Conservation (phyloP, 768 basidiomycete species). For the Bullera alba region DNA sequence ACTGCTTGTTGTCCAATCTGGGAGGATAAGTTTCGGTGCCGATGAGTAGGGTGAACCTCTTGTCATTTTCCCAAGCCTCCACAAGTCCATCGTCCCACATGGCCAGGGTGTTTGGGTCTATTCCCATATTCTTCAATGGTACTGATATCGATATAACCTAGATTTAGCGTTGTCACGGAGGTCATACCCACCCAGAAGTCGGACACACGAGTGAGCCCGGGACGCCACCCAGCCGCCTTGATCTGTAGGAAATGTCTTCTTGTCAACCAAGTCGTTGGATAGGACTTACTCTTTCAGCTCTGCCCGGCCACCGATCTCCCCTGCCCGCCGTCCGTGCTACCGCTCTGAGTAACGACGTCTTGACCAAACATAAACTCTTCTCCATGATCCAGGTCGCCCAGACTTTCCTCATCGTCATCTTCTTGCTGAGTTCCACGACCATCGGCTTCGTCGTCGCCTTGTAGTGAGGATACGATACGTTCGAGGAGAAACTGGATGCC, state of each 20-base stretch:
- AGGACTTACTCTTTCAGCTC: constrained; percentile 20
- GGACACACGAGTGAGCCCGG: constrained; percentile 23
- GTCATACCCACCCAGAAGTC: constrained; percentile 22
- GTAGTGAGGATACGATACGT: constrained; percentile 15
- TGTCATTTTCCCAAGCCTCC: constrained; percentile 22
- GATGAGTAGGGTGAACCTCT: constrained; percentile 20
- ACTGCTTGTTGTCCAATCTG: constrained; percentile 10
- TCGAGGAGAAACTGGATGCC: constrained; percentile 7
- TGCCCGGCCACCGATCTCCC: constrained; percentile 4
- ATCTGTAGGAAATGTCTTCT: constrained; percentile 21
- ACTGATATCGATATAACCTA: constrained; percentile 28
- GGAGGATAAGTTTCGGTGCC: constrained; percentile 16
- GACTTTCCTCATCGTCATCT: constrained; percentile 1
- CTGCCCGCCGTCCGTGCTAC: constrained; percentile 4
- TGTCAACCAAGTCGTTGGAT: neutral
- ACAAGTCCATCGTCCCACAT: constrained; percentile 36
- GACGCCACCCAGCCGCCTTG: constrained; percentile 20
- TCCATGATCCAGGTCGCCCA: neutral
- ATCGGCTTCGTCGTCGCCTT: constrained; percentile 31
- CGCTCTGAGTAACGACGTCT: constrained; percentile 18
- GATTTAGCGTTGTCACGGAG: neutral
- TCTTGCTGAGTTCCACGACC: constrained; percentile 9
- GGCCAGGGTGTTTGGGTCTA: constrained; percentile 26
- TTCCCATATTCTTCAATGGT: constrained; percentile 19
- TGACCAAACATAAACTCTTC: neutral